A percentile compares a stretch with the other conserved stretches of the same genome.
phyloP scores from a whole-genome alignment of 768 basidiomycete species.

The Collybia nuda region DNA sequence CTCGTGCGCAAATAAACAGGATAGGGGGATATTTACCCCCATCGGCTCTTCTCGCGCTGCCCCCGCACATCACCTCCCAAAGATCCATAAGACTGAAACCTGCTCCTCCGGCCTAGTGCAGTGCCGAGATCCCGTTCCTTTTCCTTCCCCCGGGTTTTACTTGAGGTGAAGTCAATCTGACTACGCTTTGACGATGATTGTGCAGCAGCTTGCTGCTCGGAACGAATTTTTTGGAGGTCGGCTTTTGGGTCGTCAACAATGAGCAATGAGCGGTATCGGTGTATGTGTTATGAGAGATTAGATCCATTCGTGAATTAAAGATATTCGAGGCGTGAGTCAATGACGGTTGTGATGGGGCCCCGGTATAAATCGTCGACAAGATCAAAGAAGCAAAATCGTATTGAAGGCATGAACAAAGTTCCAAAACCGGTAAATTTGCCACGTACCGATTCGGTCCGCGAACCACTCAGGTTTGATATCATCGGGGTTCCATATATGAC shows the following conservation, averaged over 20 bases:
- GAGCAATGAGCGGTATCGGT: not conserved
- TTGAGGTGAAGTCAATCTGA: constrained; percentile 59
- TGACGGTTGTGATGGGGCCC: not conserved
- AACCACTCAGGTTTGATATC: constrained; percentile 69
- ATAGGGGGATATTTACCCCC: not conserved
- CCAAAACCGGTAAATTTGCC: constrained; percentile 7
- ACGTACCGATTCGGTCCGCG: constrained; percentile 77
- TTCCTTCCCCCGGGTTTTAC: constrained; percentile 11
- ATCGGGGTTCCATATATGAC: constrained; percentile 70
- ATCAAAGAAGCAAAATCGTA: not conserved
- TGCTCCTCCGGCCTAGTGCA: constrained; percentile 23
- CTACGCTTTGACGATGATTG: constrained; percentile 57
- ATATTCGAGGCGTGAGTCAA: constrained; percentile 7
- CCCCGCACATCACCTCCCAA: not conserved
- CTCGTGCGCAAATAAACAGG: too few species aligned
- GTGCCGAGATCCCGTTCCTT: constrained; percentile 12
- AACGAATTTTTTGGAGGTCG: constrained; percentile 58
- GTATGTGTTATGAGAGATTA: constrained; percentile 15
- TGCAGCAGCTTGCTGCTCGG: constrained; percentile 54
- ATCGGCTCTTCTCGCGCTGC: constrained; percentile 4
- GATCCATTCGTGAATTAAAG: constrained; percentile 9
- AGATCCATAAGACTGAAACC: constrained; percentile 26
- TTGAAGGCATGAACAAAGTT: constrained; percentile 23
- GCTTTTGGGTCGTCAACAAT: constrained; percentile 42
- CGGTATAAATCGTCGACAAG: not conserved